Conservation (phyloP, 306 rosid species). For the Trifolium pratense region DNA sequence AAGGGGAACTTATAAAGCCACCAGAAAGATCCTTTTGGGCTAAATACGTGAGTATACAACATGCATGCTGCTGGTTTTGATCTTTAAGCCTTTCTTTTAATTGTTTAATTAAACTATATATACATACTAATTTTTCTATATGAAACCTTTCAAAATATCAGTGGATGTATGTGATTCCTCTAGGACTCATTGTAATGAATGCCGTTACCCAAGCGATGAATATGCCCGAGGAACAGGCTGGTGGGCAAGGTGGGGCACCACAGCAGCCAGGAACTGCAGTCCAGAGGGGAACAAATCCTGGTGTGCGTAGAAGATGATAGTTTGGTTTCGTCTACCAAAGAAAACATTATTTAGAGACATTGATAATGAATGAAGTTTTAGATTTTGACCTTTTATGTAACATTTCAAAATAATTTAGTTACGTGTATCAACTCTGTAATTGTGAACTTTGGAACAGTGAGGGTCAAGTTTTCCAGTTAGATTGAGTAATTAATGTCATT, state of each 20-base stretch:
- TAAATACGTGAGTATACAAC: constrained; percentile 79
- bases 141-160: constrained; percentile 44
- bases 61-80: constrained; percentile 16
- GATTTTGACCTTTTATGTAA: constrained; percentile 37
- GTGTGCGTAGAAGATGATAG: constrained; percentile 73
- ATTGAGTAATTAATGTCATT: constrained; percentile 39
- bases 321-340: constrained; percentile 23
- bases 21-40: constrained; percentile 92
- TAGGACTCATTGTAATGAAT: constrained; percentile 92
- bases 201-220: constrained; percentile 96
- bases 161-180: constrained; percentile 99
- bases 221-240: constrained; percentile 84
- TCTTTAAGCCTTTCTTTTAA: not conserved
- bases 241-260: constrained; percentile 58
- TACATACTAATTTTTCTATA: constrained; percentile 17
- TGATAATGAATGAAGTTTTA: constrained; percentile 31
- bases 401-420: constrained; percentile 29
- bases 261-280: constrained; percentile 57
- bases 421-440: constrained; percentile 37
- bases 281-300: constrained; percentile 72
- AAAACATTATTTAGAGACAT: constrained; percentile 30
- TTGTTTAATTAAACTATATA: not conserved
- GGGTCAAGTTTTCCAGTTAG: constrained; percentile 30
- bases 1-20: constrained; percentile 71
- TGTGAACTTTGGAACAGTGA: constrained; percentile 24